Percentiles rank a stretch among this genome's conserved stretches.
Conservation (phyloP, 306 rosid genomes). For the Trifolium subterraneum region DNA sequence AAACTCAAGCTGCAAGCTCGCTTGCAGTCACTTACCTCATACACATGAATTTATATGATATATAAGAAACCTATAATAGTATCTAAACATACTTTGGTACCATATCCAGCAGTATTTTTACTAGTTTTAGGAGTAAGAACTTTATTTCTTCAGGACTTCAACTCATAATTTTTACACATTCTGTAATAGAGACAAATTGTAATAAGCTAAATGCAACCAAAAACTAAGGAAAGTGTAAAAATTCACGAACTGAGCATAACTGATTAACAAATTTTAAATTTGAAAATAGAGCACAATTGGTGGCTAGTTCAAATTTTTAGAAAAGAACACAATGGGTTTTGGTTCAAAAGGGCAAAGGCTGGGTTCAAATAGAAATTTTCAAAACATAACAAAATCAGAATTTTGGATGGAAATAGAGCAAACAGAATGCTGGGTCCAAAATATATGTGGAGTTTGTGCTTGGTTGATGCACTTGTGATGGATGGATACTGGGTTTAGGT, state of each 20-base stretch:
- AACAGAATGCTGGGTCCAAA: not conserved
- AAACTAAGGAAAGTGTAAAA: not conserved
- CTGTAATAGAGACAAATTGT: not conserved
- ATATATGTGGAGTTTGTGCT: not conserved
- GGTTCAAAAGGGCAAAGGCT: not conserved
- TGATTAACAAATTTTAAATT: not conserved
- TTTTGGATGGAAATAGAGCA: not conserved
- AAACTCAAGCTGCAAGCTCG: not conserved
- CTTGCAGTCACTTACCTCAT: not conserved
- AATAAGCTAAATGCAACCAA: slow-evolving; percentile 10
- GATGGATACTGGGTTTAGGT: not conserved
- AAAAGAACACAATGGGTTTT: not conserved
- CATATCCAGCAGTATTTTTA: not conserved
- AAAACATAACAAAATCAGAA: not conserved
- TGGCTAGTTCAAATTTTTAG: not conserved
- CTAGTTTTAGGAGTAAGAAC: not conserved
- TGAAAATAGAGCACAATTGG: not conserved
- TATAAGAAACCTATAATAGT: not conserved
- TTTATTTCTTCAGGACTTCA: not conserved
- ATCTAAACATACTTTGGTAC: not conserved
- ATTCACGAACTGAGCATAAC: not conserved
- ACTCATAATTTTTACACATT: not conserved
- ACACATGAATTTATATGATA: slow-evolving; percentile 13
- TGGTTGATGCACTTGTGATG: not conserved
- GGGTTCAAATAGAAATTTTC: not conserved